A percentile compares a stretch with the other conserved stretches of the same genome.
Evolutionary conservation across 495 filamentous ascomycete genomes (phyloP).

Genomic region (Aspergillus hancockii): DNA sequence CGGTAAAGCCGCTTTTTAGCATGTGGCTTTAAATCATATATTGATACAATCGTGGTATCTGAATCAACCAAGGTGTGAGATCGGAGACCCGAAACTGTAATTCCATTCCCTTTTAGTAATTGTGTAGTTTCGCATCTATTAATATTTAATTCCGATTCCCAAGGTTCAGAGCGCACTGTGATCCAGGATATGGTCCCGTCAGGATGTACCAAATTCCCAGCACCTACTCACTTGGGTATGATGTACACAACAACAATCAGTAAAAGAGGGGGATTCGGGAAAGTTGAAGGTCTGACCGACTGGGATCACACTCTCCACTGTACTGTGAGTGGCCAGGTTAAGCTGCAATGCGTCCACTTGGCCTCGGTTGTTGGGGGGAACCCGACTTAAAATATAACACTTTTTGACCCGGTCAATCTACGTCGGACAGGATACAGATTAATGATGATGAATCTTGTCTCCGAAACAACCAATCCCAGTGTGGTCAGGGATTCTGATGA

Average conservation of each 20-base stretch:
- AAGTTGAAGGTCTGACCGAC: conserved; percentile 14
- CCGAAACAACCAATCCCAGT: background rate
- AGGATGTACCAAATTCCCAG: background rate
- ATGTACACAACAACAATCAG: background rate
- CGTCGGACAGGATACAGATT: conserved; percentile 8
- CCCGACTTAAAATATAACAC: background rate
- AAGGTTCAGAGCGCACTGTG: background rate
- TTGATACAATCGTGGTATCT: conserved; percentile 1
- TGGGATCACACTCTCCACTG: conserved; percentile 2
- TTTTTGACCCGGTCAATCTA: background rate
- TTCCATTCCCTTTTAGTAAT: background rate
- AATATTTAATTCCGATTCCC: background rate
- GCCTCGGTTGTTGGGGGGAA: conserved; percentile 4
- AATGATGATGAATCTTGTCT: background rate
- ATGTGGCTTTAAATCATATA: background rate
- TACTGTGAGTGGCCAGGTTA: background rate
- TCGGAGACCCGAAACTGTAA: background rate
- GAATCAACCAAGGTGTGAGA: background rate
- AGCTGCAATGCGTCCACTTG: background rate
- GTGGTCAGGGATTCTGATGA: background rate
- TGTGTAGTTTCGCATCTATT: background rate
- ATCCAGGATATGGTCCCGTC: background rate
- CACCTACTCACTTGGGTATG: background rate
- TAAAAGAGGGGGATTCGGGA: background rate
- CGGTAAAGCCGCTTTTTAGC: background rate